A percentile compares a stretch with the other conserved stretches of the same genome.
These are phyloP conservation scores for Schwanniomyces polymorphus DNA, from an alignment of 805 yeast genomes.

Conservation along the genomic window DNA sequence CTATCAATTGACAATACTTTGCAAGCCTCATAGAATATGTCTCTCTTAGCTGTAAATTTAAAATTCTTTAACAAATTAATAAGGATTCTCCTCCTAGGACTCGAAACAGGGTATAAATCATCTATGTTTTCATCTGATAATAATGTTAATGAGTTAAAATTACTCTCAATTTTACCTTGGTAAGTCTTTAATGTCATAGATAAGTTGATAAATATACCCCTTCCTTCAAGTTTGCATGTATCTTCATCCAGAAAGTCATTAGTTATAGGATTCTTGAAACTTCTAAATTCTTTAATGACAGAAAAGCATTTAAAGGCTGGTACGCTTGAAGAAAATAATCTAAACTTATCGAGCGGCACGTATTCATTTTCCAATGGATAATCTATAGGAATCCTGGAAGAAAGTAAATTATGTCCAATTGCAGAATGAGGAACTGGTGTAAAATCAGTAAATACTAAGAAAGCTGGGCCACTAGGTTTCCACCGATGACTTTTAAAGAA, in stretches of 20 bases:
- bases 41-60: background rate
- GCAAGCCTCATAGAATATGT: conserved; percentile 1
- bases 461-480: conserved; percentile 10
- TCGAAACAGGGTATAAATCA: conserved; percentile 1
- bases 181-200: conserved; percentile 9
- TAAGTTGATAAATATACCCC: conserved; percentile 9
- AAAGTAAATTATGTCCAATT: conserved; percentile 1
- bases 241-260: conserved; percentile 7
- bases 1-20: background rate
- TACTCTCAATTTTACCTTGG: conserved; percentile 9
- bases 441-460: conserved; percentile 12
- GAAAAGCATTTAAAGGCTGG: conserved; percentile 5
- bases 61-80: background rate
- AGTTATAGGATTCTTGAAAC: background rate
- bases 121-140: conserved; percentile 2
- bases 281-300: conserved; percentile 2
- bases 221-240: conserved; percentile 8
- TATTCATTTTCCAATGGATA: conserved; percentile 2
- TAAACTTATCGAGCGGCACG: background rate
- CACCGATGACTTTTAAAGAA: conserved; percentile 7
- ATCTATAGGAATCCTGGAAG: conserved; percentile 2
- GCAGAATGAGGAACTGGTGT: conserved; percentile 6
- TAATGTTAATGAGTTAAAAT: conserved; percentile 2
- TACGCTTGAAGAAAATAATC: conserved; percentile 7
- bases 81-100: conserved; percentile 1